Evolutionary conservation across 2,329 filamentous ascomycete species (phyloP), one percentile per base, ranked within the genome.

Genomic region (Dactylellina sp.): DNA sequence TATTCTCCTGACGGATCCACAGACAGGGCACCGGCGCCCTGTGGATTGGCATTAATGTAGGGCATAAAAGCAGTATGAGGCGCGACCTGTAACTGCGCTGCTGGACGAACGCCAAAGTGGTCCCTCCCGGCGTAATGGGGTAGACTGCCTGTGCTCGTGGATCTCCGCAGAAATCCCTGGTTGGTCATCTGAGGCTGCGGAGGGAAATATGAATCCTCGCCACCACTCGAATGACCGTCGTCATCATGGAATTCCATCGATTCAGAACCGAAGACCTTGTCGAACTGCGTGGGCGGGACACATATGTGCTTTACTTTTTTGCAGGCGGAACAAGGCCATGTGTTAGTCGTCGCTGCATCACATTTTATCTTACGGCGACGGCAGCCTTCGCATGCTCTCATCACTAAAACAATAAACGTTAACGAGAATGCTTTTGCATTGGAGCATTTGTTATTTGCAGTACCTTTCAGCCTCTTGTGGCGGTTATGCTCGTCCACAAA

Each of bases 401-500:
- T 97, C 59, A 97, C 94, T 96, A 76, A 12, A 53, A 52, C 24
- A 44, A 56, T 35, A 42, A 16, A 57, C 35, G 20, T 52, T 28
- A 12, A 11, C 55, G 56, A 44, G 42, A 9, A 32, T 56, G 40
- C 18, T 24, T 14, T 55, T 22, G 25, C 32, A 37, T 9, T 7
- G 53, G 6, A 32, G 20, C 14, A 24, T 7, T 12, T 24, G 2
- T 7, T 32, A 4, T 40, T 55, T 20, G 1, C 2, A 20, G 22
- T 74, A 95, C 92, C 92, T 86, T 98, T 98, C 76, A 98, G 84
- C 78, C 94, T 88, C 83, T 98, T 98, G 83, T 98, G 95, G 76
- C 95, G 90, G 84, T 98, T 98, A 82, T 98, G 95, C 82, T 98
- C 94, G 82, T 98, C 94, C 68, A 98, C 95, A 80, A 98, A 98